These are phyloP conservation scores for Yamadazyma tumulicola DNA, from an alignment of 805 yeast genomes.

Conservation along the genomic window DNA sequence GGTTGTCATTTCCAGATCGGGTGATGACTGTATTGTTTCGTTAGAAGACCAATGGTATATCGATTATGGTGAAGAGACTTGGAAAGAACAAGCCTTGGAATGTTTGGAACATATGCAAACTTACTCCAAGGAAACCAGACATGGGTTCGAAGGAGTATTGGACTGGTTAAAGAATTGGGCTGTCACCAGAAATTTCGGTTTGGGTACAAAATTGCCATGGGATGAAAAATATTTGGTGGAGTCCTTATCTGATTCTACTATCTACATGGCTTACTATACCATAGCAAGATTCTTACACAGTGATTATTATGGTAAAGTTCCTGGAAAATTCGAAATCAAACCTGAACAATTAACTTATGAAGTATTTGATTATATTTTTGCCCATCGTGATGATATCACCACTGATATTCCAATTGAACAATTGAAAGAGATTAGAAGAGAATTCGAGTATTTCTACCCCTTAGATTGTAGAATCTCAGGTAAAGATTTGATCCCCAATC, in stretches of 20 bases:
- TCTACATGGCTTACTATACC: constrained; percentile 94
- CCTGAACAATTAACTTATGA: constrained; percentile 89
- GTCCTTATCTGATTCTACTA: constrained; percentile 91
- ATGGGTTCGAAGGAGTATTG: constrained; percentile 90
- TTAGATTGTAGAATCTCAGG: constrained; percentile 90
- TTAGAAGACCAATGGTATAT: constrained; percentile 98
- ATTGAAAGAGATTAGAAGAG: constrained; percentile 77
- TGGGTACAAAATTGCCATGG: constrained; percentile 96
- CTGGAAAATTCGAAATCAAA: constrained; percentile 69
- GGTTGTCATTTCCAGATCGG: constrained; percentile 86
- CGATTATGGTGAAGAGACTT: constrained; percentile 91
- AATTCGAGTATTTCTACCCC: constrained; percentile 96
- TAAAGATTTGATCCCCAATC: constrained; percentile 96
- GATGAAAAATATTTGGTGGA: constrained; percentile 91
- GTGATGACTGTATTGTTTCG: constrained; percentile 94
- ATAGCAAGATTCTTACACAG: constrained; percentile 80
- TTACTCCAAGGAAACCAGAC: constrained; percentile 76
- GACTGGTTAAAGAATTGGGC: constrained; percentile 99
- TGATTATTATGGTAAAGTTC: constrained; percentile 76
- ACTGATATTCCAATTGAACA: constrained; percentile 62
- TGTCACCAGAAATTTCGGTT: constrained; percentile 91
- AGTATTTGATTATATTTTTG: constrained; percentile 87
- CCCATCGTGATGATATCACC: constrained; percentile 57
- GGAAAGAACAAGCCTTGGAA: constrained; percentile 81
- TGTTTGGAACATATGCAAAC: constrained; percentile 75